These are phyloP conservation scores for Gracilaria gracilis DNA, from an alignment of 23 red algal species.

Conservation along the genomic window DNA sequence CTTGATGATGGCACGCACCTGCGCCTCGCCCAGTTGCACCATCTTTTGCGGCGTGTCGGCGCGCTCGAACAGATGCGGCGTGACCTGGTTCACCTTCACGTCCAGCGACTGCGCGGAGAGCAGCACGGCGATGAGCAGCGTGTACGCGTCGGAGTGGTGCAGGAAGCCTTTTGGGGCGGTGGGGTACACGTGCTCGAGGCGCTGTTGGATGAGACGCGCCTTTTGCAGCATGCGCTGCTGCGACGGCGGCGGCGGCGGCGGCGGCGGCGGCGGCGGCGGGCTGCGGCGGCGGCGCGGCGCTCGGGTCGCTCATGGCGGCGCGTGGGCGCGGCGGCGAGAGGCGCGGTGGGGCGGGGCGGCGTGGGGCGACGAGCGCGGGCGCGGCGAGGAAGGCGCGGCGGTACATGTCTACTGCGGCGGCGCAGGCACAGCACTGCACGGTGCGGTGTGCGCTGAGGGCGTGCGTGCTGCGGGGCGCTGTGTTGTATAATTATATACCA, in stretches of 20 bases:
- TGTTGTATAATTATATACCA: too few species aligned
- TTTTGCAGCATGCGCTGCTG: slow-evolving; percentile 73
- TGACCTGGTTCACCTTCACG: slow-evolving; percentile 77
- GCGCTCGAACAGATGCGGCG: slow-evolving; percentile 68
- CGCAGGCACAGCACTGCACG: neutral
- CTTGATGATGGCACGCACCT: slow-evolving; percentile 63
- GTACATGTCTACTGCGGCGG: neutral
- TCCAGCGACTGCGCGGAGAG: slow-evolving; percentile 86
- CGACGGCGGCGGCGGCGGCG: slow-evolving; percentile 3
- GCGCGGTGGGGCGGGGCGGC: neutral
- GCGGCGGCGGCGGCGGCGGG: neutral
- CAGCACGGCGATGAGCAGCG: slow-evolving; percentile 79
- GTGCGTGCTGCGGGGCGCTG: too few species aligned
- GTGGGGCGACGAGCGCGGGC: neutral
- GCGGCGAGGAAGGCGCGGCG: neutral
- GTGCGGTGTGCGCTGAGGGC: neutral
- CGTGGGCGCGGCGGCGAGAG: neutral
- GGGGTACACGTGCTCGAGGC: slow-evolving; percentile 66
- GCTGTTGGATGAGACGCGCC: slow-evolving; percentile 50
- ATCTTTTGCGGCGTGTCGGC: slow-evolving; percentile 70
- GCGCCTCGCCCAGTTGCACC: slow-evolving; percentile 30
- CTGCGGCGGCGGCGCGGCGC: slow-evolving; percentile 6
- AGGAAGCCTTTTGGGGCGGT: slow-evolving; percentile 61
- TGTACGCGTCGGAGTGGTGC: slow-evolving; percentile 80
- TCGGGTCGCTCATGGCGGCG: neutral